A percentile compares a stretch with the other conserved stretches of the same genome.
phyloP scores from a whole-genome alignment of 352 stramenopile genomes.

The Chrysophaeum taylorii region DNA sequence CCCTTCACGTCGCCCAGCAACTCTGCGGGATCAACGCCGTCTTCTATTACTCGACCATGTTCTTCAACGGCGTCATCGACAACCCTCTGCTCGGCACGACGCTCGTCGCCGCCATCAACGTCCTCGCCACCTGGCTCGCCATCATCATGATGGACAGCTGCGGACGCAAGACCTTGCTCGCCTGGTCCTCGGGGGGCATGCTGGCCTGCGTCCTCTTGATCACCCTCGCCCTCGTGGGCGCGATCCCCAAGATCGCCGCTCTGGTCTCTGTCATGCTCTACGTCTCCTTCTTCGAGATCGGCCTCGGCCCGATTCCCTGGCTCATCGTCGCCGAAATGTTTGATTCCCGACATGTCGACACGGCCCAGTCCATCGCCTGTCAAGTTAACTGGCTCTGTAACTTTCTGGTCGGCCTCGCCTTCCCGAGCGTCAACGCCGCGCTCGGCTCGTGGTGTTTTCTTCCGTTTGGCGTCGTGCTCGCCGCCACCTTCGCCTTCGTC shows the following conservation, averaged over 20 bases:
- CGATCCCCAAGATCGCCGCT: slow-evolving; percentile 43
- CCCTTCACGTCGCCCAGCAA: slow-evolving; percentile 62
- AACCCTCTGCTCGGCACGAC: slow-evolving; percentile 54
- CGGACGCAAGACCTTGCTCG: slow-evolving; percentile 41
- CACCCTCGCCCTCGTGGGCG: slow-evolving; percentile 24
- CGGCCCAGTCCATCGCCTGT: slow-evolving; percentile 71
- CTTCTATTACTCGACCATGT: slow-evolving; percentile 68
- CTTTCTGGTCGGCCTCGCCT: slow-evolving; percentile 82
- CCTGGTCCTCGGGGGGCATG: slow-evolving; percentile 37
- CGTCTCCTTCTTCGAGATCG: slow-evolving; percentile 70
- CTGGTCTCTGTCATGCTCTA: slow-evolving; percentile 54
- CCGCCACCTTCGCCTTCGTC: not conserved
- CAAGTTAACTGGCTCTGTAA: slow-evolving; percentile 90
- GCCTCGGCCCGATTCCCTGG: slow-evolving; percentile 84
- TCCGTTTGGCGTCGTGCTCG: not conserved
- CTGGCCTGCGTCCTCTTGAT: slow-evolving; percentile 23
- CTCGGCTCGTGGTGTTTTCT: slow-evolving; percentile 56
- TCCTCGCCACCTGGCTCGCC: slow-evolving; percentile 55
- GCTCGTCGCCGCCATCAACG: slow-evolving; percentile 54
- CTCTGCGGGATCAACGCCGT: slow-evolving; percentile 70
- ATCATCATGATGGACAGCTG: slow-evolving; percentile 56
- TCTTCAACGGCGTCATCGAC: slow-evolving; percentile 64
- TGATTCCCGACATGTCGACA: slow-evolving; percentile 75
- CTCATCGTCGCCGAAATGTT: slow-evolving; percentile 93
- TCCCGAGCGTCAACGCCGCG: slow-evolving; percentile 71